Percentiles rank a stretch among this genome's conserved stretches.
Conservation (phyloP, 2,329 filamentous ascomycete genomes). For the Cladophialophora chaetospira region DNA sequence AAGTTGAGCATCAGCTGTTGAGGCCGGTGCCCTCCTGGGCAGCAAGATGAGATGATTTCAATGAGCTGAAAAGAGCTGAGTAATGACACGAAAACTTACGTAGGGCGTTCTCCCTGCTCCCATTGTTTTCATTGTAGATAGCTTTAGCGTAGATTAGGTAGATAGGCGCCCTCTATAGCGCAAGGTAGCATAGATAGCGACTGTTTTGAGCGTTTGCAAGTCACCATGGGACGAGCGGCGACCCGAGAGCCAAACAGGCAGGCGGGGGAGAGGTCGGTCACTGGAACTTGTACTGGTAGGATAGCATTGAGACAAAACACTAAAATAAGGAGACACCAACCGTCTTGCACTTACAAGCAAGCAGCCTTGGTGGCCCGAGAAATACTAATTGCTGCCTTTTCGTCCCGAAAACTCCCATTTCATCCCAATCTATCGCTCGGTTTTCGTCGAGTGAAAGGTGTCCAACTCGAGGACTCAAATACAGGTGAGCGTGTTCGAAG, state of each 20-base stretch:
- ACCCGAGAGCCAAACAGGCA: too few relatives aligned
- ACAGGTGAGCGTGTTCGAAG: neutral
- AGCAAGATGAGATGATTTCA: too few relatives aligned
- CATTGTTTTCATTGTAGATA: conserved; percentile 4
- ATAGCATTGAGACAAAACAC: conserved; percentile 9
- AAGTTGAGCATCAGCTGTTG: too few relatives aligned
- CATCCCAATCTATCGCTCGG: neutral
- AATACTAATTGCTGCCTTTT: conserved; percentile 25
- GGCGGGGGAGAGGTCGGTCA: too few relatives aligned
- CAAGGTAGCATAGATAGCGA: conserved; percentile 9
- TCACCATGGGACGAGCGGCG: too few relatives aligned
- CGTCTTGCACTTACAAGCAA: conserved; percentile 30
- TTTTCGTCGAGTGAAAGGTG: neutral
- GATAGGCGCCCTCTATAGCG: too few relatives aligned
- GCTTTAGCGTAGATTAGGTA: neutral
- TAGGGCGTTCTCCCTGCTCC: neutral
- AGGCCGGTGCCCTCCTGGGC: too few relatives aligned
- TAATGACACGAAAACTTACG: neutral
- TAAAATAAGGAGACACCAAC: conserved; percentile 23
- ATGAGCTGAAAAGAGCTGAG: neutral
- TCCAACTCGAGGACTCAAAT: neutral
- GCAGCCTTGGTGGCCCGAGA: conserved; percentile 24
- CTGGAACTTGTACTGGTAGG: too few relatives aligned
- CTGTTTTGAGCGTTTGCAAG: too few relatives aligned
- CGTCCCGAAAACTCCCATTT: neutral